These are phyloP conservation scores for Daedaleopsis sinensis DNA, from an alignment of 768 basidiomycete genomes.

Conservation along the genomic window DNA sequence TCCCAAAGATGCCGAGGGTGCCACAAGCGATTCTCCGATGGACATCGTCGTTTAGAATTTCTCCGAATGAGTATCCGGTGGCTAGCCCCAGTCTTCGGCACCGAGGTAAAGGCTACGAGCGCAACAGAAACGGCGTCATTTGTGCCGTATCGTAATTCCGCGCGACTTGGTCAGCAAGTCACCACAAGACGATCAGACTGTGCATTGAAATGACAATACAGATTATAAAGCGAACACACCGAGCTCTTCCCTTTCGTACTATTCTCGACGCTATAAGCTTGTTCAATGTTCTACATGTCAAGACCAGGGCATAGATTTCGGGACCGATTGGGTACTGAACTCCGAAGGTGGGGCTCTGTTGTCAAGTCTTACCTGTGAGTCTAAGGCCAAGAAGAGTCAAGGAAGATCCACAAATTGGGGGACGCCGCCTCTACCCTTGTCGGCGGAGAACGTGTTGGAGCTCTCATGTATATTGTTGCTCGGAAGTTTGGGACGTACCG, in stretches of 20 bases:
- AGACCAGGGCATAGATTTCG: no score
- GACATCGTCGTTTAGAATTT: constrained; percentile 1
- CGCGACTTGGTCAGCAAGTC: background rate
- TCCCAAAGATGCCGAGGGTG: constrained; percentile 15
- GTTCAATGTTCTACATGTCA: no score
- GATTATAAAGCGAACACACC: no score
- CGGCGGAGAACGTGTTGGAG: background rate
- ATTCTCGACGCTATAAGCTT: no score
- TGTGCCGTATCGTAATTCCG: background rate
- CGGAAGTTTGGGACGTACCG: background rate
- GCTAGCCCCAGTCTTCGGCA: background rate
- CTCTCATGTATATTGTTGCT: background rate
- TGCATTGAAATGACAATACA: background rate
- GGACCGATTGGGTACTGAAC: no score
- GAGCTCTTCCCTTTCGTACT: no score
- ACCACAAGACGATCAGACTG: background rate
- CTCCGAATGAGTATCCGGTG: constrained; percentile 2
- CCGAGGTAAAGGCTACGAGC: background rate
- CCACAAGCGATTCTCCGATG: constrained; percentile 11
- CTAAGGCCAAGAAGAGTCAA: background rate
- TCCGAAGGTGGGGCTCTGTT: no score
- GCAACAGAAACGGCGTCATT: background rate
- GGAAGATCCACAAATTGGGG: background rate
- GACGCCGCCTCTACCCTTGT: background rate
- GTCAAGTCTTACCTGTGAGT: no score